Conservation (phyloP, 176 grass and related monocot genomes). For the Elymus sibiricus region DNA sequence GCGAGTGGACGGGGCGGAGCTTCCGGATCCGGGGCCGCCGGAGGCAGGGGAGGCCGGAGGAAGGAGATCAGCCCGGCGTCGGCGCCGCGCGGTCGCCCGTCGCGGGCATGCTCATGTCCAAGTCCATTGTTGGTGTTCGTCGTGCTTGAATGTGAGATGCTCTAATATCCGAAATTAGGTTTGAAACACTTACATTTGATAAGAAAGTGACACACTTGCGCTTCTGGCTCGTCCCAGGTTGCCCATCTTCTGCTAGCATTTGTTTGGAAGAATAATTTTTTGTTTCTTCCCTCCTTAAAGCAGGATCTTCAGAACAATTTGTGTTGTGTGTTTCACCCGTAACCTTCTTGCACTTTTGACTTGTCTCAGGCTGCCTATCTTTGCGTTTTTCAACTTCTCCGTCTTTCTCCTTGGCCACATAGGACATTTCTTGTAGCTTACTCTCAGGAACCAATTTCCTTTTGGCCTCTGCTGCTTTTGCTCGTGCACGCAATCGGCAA, state of each 20-base stretch:
- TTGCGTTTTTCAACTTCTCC: slow-evolving; percentile 13
- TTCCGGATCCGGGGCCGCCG: no score
- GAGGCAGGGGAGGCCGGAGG: no score
- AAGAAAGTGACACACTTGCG: slow-evolving; percentile 12
- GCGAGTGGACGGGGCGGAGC: no score
- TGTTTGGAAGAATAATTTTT: not conserved
- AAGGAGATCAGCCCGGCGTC: no score
- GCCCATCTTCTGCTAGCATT: not conserved
- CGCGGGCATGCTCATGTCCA: no score
- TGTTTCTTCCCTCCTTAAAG: not conserved
- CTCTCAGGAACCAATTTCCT: not conserved
- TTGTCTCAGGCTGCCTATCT: not conserved
- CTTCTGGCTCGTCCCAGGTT: slow-evolving; percentile 32
- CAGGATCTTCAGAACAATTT: slow-evolving; percentile 6
- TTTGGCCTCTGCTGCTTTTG: slow-evolving; percentile 7
- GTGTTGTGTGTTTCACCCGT: not conserved
- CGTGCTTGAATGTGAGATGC: no score
- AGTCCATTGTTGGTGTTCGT: no score
- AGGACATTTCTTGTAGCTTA: slow-evolving; percentile 18
- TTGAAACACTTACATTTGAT: slow-evolving; percentile 36
- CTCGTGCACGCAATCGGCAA: slow-evolving; percentile 13
- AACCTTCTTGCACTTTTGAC: slow-evolving; percentile 14
- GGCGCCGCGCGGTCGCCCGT: no score
- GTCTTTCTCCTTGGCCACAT: slow-evolving; percentile 27
- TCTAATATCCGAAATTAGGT: no score